Base-by-base conservation (phyloP, 2,329 filamentous ascomycete genomes). In the Ascocoryne sarcoides region DNA sequence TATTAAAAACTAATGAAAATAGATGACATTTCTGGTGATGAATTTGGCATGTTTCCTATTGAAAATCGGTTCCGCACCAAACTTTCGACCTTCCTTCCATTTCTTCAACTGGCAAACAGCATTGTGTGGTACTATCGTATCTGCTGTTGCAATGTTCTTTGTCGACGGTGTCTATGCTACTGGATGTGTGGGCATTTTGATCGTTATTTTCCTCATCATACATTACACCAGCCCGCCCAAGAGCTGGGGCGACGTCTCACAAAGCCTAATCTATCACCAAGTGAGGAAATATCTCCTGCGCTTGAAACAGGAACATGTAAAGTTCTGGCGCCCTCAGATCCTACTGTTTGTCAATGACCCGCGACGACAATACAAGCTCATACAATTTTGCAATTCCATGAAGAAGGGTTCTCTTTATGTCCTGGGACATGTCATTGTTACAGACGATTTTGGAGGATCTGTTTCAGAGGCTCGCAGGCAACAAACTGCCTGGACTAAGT, bases 271-370 rank as follows among this genome's bases (percentile, higher is more conserved):
- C 38, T 94, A 93, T 55, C 77, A 82, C 48, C 87, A 94, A 64
- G 86, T 93, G 10, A 75, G 87, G 44, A 94, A 94, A 54, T 93
- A 94, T 55, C 64, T 94, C 20, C 67, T 94, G 20, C 77, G 86
- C n/a, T 66, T 94, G 20, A 80, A 78, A 36, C 85, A 86, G 26
- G 87, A 94, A 53, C 87, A 94, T 57, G 88, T 94, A 61, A 94
- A 94, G 56, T 94, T 93, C 59, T 94, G 88, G 87, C 73, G 87
- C 37, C 87, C 87, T 0, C 87, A 93, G 49, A 89, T 94, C 32
- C 74, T 94, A 35, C 69, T 94, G 0, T 75, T 94, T 39, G 77
- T 92, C 48, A 92, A 90, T 56, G 77, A 92, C 53, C 83, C 86
- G 3, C 73, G 87, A n/a, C 74, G 73, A 4, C 84, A 92, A 57